Conservation (phyloP, 345 rosid genomes). For the Limnanthes douglasii region DNA sequence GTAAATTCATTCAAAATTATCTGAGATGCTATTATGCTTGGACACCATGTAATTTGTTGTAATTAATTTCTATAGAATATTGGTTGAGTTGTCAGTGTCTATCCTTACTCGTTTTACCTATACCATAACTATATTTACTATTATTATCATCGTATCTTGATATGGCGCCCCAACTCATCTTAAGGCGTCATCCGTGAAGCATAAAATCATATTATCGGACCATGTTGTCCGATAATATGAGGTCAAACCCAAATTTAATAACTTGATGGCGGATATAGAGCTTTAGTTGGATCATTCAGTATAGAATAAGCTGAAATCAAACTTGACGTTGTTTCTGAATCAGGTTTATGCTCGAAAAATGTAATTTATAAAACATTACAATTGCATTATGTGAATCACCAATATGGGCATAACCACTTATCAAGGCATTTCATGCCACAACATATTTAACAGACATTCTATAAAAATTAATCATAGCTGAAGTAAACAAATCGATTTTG, state of each 20-base stretch:
- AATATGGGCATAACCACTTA: slow-evolving; percentile 29
- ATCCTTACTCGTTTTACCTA: too few species aligned
- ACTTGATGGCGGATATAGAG: slow-evolving; percentile 24
- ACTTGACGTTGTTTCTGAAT: slow-evolving; percentile 41
- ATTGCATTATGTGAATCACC: slow-evolving; percentile 24
- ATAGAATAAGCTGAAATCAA: slow-evolving; percentile 33
- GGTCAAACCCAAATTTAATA: slow-evolving; percentile 31
- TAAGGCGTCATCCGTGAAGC: too few species aligned
- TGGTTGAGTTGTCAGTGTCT: too few species aligned
- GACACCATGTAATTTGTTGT: too few species aligned
- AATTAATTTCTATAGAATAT: too few species aligned
- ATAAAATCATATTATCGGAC: too few species aligned
- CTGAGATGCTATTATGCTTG: too few species aligned
- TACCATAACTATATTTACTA: too few species aligned
- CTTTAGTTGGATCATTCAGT: slow-evolving; percentile 19
- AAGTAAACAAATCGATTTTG: slow-evolving; percentile 24
- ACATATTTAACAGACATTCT: slow-evolving; percentile 33
- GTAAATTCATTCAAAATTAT: too few species aligned
- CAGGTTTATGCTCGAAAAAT: slow-evolving; percentile 20
- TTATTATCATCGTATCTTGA: too few species aligned
- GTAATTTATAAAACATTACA: slow-evolving; percentile 23
- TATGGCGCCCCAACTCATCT: too few species aligned
- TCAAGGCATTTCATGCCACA: slow-evolving; percentile 41
- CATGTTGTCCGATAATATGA: slow-evolving; percentile 26
- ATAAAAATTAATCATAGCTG: slow-evolving; percentile 21